A percentile compares a stretch with the other conserved stretches of the same genome.
Conservation (phyloP, 768 basidiomycete species). For the Boletus vermiculosoides region DNA sequence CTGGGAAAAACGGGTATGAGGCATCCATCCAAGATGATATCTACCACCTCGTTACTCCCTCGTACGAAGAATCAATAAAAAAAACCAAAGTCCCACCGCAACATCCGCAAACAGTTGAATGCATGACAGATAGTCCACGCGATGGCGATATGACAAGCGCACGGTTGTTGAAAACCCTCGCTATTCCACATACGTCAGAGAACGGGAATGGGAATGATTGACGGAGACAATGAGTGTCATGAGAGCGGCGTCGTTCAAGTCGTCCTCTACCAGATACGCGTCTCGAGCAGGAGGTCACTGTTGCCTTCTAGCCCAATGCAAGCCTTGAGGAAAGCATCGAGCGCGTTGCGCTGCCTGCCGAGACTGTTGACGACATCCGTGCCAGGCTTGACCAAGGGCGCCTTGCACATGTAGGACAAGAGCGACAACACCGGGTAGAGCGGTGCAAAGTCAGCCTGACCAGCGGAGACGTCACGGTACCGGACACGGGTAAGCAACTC, state of each 20-base stretch:
- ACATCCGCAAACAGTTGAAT: constrained; percentile 17
- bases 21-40: neutral
- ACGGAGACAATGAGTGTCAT: neutral
- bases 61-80: neutral
- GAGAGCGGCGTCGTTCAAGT: neutral
- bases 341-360: constrained; percentile 90
- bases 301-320: constrained; percentile 84
- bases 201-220: neutral
- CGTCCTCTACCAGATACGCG: constrained; percentile 75
- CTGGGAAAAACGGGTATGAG: neutral
- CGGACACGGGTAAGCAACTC: constrained; percentile 92
- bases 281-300: constrained; percentile 82
- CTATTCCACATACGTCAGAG: neutral
- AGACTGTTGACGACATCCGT: constrained; percentile 95
- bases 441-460: constrained; percentile 66
- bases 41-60: neutral
- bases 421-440: constrained; percentile 91
- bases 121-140: neutral
- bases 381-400: constrained; percentile 92
- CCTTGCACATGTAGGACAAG: constrained; percentile 97
- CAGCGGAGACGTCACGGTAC: constrained; percentile 61
- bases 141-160: neutral
- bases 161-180: constrained; percentile 26
- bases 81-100: neutral
- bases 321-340: constrained; percentile 92